A percentile compares a stretch with the other conserved stretches of the same genome.
phyloP scores from a whole-genome alignment of 257 asterid species.

The Phtheirospermum japonicum region DNA sequence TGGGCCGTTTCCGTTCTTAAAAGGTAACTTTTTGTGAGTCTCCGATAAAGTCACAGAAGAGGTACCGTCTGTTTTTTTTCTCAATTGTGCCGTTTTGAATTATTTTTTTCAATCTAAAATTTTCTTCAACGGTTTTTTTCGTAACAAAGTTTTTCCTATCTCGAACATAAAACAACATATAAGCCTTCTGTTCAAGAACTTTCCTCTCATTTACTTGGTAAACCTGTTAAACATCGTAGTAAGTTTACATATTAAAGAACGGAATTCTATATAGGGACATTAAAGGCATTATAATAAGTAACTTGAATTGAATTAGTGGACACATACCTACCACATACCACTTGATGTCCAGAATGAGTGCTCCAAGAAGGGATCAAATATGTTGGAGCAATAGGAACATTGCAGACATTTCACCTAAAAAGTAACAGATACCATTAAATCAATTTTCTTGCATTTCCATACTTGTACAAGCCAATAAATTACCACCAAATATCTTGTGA shows the following conservation, averaged over 20 bases:
- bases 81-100: conserved; percentile 37
- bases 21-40: conserved; percentile 25
- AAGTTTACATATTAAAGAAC: conserved; percentile 24
- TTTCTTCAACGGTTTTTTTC: conserved; percentile 53
- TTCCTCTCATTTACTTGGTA: conserved; percentile 73
- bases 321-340: conserved; percentile 92
- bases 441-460: not conserved
- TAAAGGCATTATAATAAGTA: not conserved
- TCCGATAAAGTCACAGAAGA: conserved; percentile 35
- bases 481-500: conserved; percentile 97
- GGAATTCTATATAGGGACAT: conserved; percentile 5
- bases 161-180: conserved; percentile 90
- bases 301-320: conserved; percentile 5
- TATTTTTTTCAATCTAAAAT: conserved; percentile 39
- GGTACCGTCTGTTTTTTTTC: conserved; percentile 33
- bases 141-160: conserved; percentile 45
- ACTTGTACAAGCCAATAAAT: conserved; percentile 13
- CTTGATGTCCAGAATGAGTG: conserved; percentile 96
- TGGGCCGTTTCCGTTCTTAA: conserved; percentile 28
- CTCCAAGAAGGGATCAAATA: conserved; percentile 89
- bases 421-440: conserved; percentile 2
- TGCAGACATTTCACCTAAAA: conserved; percentile 93
- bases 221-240: too few species aligned
- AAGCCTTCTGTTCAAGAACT: conserved; percentile 93
- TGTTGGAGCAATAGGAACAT: conserved; percentile 84